Evolutionary conservation across 2,329 filamentous ascomycete genomes (phyloP), one percentile per base, ranked within the genome.

Genomic region (Cladosporium sp.): DNA sequence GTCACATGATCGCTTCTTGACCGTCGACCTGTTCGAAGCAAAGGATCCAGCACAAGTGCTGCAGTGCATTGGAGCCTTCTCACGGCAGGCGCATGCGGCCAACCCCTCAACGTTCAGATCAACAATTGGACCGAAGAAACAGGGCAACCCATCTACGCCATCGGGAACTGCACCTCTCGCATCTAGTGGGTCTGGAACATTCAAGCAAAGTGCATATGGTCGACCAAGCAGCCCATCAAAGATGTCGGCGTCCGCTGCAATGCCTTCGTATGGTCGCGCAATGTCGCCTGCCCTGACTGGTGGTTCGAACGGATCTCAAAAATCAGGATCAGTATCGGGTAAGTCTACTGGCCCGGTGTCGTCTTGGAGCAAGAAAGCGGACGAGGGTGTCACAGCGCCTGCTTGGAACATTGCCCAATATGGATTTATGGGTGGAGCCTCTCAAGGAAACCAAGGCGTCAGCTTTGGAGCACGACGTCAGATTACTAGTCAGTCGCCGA

Each of bases 381-480:
- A 97, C 66, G 89, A 97, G 73, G 84, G 84, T 15, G 82, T 82
- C 45, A 97, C 92, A 1, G 82, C 87, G 25, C 94, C 94, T 0
- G 94, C 94, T 1, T 99, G 94, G 94, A 99, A 97, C 72, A 97
- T 97, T 66, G 89, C 92, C 59, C 94, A 99, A 72, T 99, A 99
- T 71, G 92, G 94, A 7, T 99, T 97, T 75, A 94, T 97, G 88
- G 94, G 94, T 59, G 94, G 94, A 51, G 94, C 94, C 25, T 97
- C 90, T 69, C 94, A 99, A 73, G 93, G 91, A 3, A 97, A 96
- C 67, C 86, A 97, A 62, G 94, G 94, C 17, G 91, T 99, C 66
- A 86, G 90, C 11, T 97, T 97, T 74, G 94, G 94, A 58, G 90
- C 88, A 17, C 85, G 92, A 67, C 85, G 94, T 61, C 94, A 99